A percentile compares a stretch with the other conserved stretches of the same genome.
phyloP scores from a whole-genome alignment of 495 filamentous ascomycete species.

The Podospora appendiculata region DNA sequence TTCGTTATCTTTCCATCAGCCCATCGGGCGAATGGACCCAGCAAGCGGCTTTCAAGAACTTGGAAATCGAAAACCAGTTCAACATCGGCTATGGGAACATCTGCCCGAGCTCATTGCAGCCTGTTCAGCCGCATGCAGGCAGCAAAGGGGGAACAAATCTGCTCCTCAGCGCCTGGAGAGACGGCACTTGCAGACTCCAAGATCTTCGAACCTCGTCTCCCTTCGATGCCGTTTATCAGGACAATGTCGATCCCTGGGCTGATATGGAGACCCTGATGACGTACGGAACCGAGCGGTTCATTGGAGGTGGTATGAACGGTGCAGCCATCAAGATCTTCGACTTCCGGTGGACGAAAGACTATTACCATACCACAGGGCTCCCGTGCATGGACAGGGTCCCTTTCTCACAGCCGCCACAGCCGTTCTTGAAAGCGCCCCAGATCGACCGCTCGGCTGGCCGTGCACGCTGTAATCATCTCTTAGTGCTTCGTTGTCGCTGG shows the following conservation, averaged over 20 bases:
- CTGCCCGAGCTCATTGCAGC: conserved; percentile 28
- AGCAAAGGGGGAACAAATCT: conserved; percentile 21
- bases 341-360: conserved; percentile 37
- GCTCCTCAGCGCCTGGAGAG: conserved; percentile 40
- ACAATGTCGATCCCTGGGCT: conserved; percentile 33
- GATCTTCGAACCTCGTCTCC: conserved; percentile 32
- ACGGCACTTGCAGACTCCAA: conserved; percentile 36
- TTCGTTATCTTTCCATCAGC: conserved; percentile 31
- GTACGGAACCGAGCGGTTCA: conserved; percentile 34
- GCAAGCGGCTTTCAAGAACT: conserved; percentile 16
- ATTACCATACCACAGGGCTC: conserved; percentile 35
- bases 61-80: conserved; percentile 6
- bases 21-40: conserved; percentile 26
- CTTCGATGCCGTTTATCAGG: conserved; percentile 32
- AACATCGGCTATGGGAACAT: conserved; percentile 12
- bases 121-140: conserved; percentile 21
- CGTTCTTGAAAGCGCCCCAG: conserved; percentile 15
- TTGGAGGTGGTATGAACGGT: conserved; percentile 27
- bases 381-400: conserved; percentile 25
- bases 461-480: conserved; percentile 19
- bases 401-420: conserved; percentile 27
- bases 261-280: conserved; percentile 32
- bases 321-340: conserved; percentile 38
- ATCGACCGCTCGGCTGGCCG: neutral
- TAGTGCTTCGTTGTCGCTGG: conserved; percentile 28